Base-by-base conservation (phyloP, 768 basidiomycete species). In the Podaxis sp. region DNA sequence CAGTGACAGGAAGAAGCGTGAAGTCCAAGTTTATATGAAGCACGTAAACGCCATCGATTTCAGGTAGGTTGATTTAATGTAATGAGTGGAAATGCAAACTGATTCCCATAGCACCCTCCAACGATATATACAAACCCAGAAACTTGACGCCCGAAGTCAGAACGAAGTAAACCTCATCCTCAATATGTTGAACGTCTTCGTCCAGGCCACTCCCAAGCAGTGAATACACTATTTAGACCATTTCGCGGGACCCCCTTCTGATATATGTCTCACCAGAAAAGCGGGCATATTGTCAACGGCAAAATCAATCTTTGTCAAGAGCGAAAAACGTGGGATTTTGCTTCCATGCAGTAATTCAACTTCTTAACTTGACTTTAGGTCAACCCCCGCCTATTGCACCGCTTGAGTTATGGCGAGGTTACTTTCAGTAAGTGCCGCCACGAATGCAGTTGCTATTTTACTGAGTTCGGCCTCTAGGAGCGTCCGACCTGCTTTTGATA, bases 361-460 rank as follows among this genome's bases (percentile, higher is more conserved):
- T 38, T 40, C 36, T 46, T n/a, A 36, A 40, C 22, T 13, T 2
- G 11, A 38, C 4, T 50, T 40, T 52, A 69, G 68, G 52, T 9
- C 56, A 65, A 15, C 61, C 66, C 12, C 57, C 64, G 13, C 56
- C 27, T 29, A 71, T 73, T 33, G 55, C 62, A 7, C 74, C 75
- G 1, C 70, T 82, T 2, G 75, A 79, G 37, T 52, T 82, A 1
- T 74, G 80, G 67, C 76, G 74, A 15, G 81, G 81, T 0, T 75
- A 73, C 56, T 80, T 76, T 63, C 81, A 82, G 81, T 81, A 55
- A 36, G 70, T 63, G 15, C 15, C 1, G n/a, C 53, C 19, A 25
- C 51, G 33, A 19, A 22, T 46, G 29, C 9, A 24, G 40, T 9
- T 33, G 12, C 24, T 17, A 46, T 29, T 2, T 5, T 29, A 36